Percentiles rank a stretch among this genome's conserved stretches.
Conservation (phyloP, 2,329 filamentous ascomycete genomes). For the Emmonsia crescens region DNA sequence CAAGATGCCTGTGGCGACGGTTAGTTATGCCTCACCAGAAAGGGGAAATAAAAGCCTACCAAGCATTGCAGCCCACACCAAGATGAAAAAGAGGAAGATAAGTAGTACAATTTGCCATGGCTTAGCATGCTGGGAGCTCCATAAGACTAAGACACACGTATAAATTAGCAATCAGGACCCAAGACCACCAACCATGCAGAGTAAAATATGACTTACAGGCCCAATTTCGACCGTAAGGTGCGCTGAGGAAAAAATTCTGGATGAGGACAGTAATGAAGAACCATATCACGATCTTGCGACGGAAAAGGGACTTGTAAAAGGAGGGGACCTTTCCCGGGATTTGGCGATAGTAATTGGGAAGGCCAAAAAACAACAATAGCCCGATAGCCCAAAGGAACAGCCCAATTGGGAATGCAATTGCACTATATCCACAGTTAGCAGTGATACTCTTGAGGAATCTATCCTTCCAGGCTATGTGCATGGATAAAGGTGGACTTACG, state of each 20-base stretch:
- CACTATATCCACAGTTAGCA: constrained; percentile 19
- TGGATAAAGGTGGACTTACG: constrained; percentile 18
- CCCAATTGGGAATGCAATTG: constrained; percentile 49
- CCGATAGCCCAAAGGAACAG: constrained; percentile 48
- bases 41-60: constrained; percentile 9
- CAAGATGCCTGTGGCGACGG: constrained; percentile 40
- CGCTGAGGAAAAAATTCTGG: constrained; percentile 57
- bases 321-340: constrained; percentile 52
- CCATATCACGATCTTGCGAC: constrained; percentile 56
- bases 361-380: constrained; percentile 46
- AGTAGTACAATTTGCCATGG: constrained; percentile 48
- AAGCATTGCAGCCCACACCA: constrained; percentile 43
- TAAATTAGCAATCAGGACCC: background rate
- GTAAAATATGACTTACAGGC: constrained; percentile 32
- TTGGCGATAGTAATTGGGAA: constrained; percentile 57
- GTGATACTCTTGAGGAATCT: constrained; percentile 10
- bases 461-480: constrained; percentile 4
- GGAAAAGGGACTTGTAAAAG: constrained; percentile 52
- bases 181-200: background rate
- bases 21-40: background rate
- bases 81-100: constrained; percentile 36
- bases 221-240: constrained; percentile 59
- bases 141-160: constrained; percentile 36
- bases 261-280: constrained; percentile 54
- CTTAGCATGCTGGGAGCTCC: constrained; percentile 45